Conservation (phyloP, 2,329 filamentous ascomycete species). For the Diaporthe helianthi region DNA sequence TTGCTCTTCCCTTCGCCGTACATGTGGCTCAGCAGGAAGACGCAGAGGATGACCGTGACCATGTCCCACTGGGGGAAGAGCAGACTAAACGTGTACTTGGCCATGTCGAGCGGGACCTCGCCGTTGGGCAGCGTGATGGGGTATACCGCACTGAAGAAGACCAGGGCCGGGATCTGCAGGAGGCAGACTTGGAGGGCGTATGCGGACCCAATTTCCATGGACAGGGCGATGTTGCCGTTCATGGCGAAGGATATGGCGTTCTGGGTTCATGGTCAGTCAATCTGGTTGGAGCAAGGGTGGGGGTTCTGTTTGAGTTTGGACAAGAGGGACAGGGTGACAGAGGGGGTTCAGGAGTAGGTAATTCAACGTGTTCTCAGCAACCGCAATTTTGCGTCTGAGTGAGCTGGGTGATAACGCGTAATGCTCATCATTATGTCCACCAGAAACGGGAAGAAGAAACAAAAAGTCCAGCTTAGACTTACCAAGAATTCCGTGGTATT, state of each 20-base stretch:
- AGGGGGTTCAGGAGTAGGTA: conserved; percentile 34
- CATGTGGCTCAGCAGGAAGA: conserved; percentile 96
- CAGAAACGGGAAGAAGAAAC: not conserved
- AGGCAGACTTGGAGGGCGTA: conserved; percentile 97
- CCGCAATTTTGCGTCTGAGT: conserved; percentile 30
- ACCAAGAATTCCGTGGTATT: conserved; percentile 98
- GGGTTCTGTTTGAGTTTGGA: not conserved
- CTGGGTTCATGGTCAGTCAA: conserved; percentile 47
- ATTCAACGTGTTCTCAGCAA: conserved; percentile 22
- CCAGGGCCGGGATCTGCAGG: conserved; percentile 90
- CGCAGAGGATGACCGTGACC: conserved; percentile 94
- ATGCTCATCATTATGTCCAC: conserved; percentile 31
- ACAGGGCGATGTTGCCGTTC: conserved; percentile 98
- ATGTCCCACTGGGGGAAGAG: conserved; percentile 99
- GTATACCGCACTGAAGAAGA: conserved; percentile 86
- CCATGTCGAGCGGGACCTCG: conserved; percentile 48
- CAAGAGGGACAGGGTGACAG: not conserved
- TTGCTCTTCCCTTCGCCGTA: conserved; percentile 99
- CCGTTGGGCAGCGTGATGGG: conserved; percentile 49
- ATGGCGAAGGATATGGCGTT: conserved; percentile 99
- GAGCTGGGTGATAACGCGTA: conserved; percentile 36
- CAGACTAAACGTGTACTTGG: conserved; percentile 76
- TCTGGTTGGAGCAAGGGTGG: not conserved
- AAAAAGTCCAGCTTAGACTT: conserved; percentile 45
- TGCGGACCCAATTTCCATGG: conserved; percentile 98